Conservation (phyloP, 2,329 filamentous ascomycete genomes). For the Pseudopithomyces maydicus region DNA sequence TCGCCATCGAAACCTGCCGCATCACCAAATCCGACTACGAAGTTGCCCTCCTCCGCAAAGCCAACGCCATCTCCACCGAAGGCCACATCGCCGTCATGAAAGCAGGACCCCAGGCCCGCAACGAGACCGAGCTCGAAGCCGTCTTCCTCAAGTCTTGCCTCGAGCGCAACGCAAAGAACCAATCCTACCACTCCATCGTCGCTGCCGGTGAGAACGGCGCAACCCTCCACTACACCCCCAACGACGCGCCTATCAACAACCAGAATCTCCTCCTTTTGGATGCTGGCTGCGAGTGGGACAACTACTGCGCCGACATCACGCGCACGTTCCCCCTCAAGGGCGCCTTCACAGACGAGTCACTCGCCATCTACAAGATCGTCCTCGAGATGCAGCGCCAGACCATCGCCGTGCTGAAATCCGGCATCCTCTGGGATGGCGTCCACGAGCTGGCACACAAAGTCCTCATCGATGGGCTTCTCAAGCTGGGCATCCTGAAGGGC, state of each 20-base stretch:
- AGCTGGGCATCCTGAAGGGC: constrained; percentile 73
- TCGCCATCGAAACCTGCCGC: constrained; percentile 78
- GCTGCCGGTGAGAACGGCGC: constrained; percentile 80
- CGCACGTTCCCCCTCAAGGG: constrained; percentile 81
- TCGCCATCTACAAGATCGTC: constrained; percentile 77
- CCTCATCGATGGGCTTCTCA: constrained; percentile 78
- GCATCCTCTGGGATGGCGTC: constrained; percentile 79
- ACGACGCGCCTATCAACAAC: constrained; percentile 47
- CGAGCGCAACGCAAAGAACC: constrained; percentile 74
- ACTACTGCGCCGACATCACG: constrained; percentile 68
- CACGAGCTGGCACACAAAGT: constrained; percentile 80
- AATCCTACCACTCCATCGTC: constrained; percentile 87
- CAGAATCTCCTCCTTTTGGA: constrained; percentile 85
- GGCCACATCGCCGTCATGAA: constrained; percentile 76
- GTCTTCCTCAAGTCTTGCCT: constrained; percentile 79
- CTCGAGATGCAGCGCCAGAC: constrained; percentile 84
- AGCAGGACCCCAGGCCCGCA: constrained; percentile 66
- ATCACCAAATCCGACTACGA: constrained; percentile 88
- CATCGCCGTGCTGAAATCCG: constrained; percentile 73
- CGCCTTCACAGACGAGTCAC: constrained; percentile 52
- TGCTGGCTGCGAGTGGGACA: constrained; percentile 67
- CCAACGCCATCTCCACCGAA: constrained; percentile 77
- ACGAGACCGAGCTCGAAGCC: constrained; percentile 84
- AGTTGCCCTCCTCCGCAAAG: constrained; percentile 77
- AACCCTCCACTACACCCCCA: constrained; percentile 82